Conservation (phyloP, 768 basidiomycete species). For the Kwoniella bestiolae region DNA sequence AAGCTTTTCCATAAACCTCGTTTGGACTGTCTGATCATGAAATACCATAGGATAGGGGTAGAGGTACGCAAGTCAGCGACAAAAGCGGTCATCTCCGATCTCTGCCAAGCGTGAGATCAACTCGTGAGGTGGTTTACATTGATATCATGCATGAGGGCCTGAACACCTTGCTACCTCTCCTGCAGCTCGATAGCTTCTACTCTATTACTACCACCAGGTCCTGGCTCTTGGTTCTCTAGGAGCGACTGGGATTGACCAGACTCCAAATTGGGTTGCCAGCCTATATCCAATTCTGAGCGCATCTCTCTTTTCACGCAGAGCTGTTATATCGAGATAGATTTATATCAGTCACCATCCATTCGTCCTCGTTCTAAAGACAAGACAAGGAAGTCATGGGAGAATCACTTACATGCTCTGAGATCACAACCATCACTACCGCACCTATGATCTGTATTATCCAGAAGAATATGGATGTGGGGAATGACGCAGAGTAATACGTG, state of each 20-base stretch:
- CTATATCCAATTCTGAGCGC: constrained; percentile 30
- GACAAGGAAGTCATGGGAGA: too few species aligned
- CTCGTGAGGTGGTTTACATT: too few species aligned
- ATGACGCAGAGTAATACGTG: constrained; percentile 78
- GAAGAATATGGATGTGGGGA: constrained; percentile 90
- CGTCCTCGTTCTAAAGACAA: neutral
- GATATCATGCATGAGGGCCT: neutral
- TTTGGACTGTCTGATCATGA: neutral
- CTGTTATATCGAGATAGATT: constrained; percentile 1
- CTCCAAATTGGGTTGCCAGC: constrained; percentile 28
- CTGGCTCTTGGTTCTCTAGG: constrained; percentile 8
- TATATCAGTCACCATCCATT: neutral
- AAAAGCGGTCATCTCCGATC: neutral
- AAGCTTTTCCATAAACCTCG: neutral
- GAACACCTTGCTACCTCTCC: neutral
- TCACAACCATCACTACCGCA: constrained; percentile 72
- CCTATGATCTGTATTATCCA: constrained; percentile 79
- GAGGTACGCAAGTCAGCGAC: too few species aligned
- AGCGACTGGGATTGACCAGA: constrained; percentile 2
- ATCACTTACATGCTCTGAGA: constrained; percentile 83
- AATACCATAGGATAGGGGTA: too few species aligned
- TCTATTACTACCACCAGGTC: neutral
- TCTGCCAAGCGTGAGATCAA: neutral
- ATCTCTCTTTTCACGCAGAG: constrained; percentile 35
- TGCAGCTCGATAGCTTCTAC: constrained; percentile 9